Percentiles rank a stretch among this genome's conserved stretches.
Evolutionary conservation across 1,139 yeast species (phyloP).

Genomic region (Kodamaea derodonti): DNA sequence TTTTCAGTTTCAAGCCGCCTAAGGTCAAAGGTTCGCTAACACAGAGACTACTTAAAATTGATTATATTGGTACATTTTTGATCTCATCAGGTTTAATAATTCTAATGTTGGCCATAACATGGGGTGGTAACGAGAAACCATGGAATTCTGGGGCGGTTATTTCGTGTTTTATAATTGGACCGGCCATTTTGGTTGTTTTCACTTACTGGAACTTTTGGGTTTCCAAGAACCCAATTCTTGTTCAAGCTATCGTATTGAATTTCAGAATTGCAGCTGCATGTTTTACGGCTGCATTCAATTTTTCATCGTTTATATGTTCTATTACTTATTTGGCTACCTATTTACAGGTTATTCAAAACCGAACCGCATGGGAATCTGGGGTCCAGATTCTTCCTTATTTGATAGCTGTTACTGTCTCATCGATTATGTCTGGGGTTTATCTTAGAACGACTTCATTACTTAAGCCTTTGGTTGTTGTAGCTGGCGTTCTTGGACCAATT

Average conservation of each 20-base stretch:
- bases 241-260: slow-evolving; percentile 31
- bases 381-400: slow-evolving; percentile 34
- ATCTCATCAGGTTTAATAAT: slow-evolving; percentile 41
- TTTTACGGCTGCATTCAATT: slow-evolving; percentile 6
- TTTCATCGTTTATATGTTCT: slow-evolving; percentile 9
- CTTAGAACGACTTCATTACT: slow-evolving; percentile 28
- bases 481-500: slow-evolving; percentile 24
- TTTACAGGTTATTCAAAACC: slow-evolving; percentile 34
- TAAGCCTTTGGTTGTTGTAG: slow-evolving; percentile 28
- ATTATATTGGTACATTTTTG: slow-evolving; percentile 45
- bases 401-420: slow-evolving; percentile 30
- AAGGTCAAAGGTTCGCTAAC: slow-evolving; percentile 36
- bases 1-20: slow-evolving; percentile 52
- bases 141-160: slow-evolving; percentile 60
- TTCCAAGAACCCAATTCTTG: slow-evolving; percentile 46
- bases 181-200: slow-evolving; percentile 36
- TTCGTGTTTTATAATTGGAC: slow-evolving; percentile 52
- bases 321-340: slow-evolving; percentile 21
- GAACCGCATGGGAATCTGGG: slow-evolving; percentile 37
- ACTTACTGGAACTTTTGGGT: slow-evolving; percentile 45
- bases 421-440: slow-evolving; percentile 26
- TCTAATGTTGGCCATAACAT: slow-evolving; percentile 46
- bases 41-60: slow-evolving; percentile 41
- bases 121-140: slow-evolving; percentile 43
- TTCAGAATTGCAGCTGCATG: slow-evolving; percentile 7